Evolutionary conservation across 352 stramenopile species (phyloP), one percentile per base, ranked within the genome.

Genomic region (Phytophthora citrophthora): DNA sequence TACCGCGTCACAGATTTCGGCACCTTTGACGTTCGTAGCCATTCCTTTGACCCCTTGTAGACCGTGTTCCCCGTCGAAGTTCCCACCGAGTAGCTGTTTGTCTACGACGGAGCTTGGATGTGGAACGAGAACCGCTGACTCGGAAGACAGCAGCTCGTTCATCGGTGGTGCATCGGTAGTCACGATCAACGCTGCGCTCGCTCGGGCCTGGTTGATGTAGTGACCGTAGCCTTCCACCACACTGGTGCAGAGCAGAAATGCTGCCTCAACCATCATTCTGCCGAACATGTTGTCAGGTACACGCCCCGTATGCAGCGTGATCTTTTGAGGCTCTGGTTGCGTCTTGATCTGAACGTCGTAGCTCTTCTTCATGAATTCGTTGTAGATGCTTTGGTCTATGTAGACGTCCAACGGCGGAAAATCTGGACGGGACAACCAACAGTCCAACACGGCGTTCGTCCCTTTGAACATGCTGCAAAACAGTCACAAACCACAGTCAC

Each of bases 181-280:
- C 27, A 86, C 49, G 43, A 90, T 74, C 47, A 89, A 13, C 3
- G 70, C 73, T 5, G 63, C 69, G 6, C 68, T 75, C 0, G 81
- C 81, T 18, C 81, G 67, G 11, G 79, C 81, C 54, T 90, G 81
- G 59, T 90, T 90, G 38, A 90, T 84, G 60, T 89, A 90, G 65
- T 90, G 79, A 16, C 81, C 81, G 52, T 88, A 89, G 36, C 77
- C 78, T 55, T 89, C 80, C 27, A 77, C 46, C 16, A 76, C 68
- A 36, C 80, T 89, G 9, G 80, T 75, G 26, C 80, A 88, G 41
- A 89, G 51, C 18, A 89, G 72, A 31, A 80, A 82, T 5, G 73
- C 53, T 10, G 71, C 51, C 49, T 84, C 76, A 8, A 72, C 46
- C 52, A 88, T 74, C 47, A 89, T 47, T 15, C 61, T 64, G 11